A percentile compares a stretch with the other conserved stretches of the same genome.
These are phyloP conservation scores for Ophioceras dolichostomum DNA, from an alignment of 2,329 filamentous ascomycete genomes.

Conservation along the genomic window DNA sequence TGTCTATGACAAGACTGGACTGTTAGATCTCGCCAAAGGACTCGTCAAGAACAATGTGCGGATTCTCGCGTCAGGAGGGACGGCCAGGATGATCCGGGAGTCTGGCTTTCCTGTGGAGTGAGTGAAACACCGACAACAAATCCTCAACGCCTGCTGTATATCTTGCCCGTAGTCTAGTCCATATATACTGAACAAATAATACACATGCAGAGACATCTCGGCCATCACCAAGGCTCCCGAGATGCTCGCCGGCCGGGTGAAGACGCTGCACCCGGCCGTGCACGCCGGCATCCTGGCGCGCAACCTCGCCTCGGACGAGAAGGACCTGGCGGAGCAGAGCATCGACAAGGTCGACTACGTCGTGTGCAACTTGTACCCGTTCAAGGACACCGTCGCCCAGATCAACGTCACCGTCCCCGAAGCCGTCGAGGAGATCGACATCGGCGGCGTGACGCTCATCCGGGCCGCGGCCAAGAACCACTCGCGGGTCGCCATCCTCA, in stretches of 20 bases:
- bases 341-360: slow-evolving; percentile 93
- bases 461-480: slow-evolving; percentile 98
- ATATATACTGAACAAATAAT: no score
- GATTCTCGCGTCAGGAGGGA: slow-evolving; percentile 88
- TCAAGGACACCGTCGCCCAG: slow-evolving; percentile 96
- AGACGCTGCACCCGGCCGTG: slow-evolving; percentile 93
- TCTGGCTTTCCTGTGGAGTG: slow-evolving; percentile 92
- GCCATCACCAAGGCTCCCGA: slow-evolving; percentile 95
- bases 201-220: slow-evolving; percentile 65
- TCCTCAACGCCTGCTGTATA: no score
- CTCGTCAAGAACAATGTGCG: slow-evolving; percentile 81
- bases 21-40: slow-evolving; percentile 85
- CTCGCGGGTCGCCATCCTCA: slow-evolving; percentile 86
- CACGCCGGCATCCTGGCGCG: slow-evolving; percentile 86
- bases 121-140: slow-evolving; percentile 16
- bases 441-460: slow-evolving; percentile 92
- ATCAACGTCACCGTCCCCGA: slow-evolving; percentile 94
- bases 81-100: slow-evolving; percentile 91
- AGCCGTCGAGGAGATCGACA: slow-evolving; percentile 97
- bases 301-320: slow-evolving; percentile 88
- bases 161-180: no score
- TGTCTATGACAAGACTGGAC: slow-evolving; percentile 96
- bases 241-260: slow-evolving; percentile 69
- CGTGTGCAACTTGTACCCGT: slow-evolving; percentile 97
- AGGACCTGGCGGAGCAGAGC: slow-evolving; percentile 89